Evolutionary conservation across 2,329 filamentous ascomycete genomes (phyloP), one percentile per base, ranked within the genome.

Genomic region (Pseudopyricularia cyperi): DNA sequence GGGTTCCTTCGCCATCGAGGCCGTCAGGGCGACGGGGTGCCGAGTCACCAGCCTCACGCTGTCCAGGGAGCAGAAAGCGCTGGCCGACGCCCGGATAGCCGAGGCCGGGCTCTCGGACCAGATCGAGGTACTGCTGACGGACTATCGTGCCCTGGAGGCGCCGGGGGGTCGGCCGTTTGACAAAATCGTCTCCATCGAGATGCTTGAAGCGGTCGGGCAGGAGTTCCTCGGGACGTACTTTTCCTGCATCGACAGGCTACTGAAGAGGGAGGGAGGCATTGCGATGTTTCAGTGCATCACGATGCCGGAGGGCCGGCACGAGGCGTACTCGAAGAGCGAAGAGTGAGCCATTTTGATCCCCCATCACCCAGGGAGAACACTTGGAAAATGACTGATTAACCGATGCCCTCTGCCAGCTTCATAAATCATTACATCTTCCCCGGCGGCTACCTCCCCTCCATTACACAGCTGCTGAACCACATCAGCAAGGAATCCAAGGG

Each of bases 381-480:
- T n/a, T 24, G 12, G 17, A 30, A 9, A 30, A 14, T 44, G 9
- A 14, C 32, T 37, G 32, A 32, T 15, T 5, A 22, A 8, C 15
- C 19, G 22, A 12, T 26, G 32, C 30, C 15, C 48, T n/a, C 17
- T 33, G 30, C 4, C 53, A 74, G 72, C 61, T 89, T 89, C 65
- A 87, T 89, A 61, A 77, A 83, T 53, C 80, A 82, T 55, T 87
- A 89, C 65, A 88, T 89, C 52, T 89, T 89, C 65, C 85, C 85
- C 0, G 84, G 85, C n/a, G 85, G 85, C 1, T 83, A 88, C 60
- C 68, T 89, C 7, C 79, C 79, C 0, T 76, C 74, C 3, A 71
- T 73, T 32, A 76, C 71, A 14, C 75, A 81, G 57, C 66, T 83
- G 17, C 65, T 82, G 24, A 68, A 72, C 49, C 74, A 81, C 33